Conservation (phyloP, 495 filamentous ascomycete species). For the Hypoxylon subgilvum region DNA sequence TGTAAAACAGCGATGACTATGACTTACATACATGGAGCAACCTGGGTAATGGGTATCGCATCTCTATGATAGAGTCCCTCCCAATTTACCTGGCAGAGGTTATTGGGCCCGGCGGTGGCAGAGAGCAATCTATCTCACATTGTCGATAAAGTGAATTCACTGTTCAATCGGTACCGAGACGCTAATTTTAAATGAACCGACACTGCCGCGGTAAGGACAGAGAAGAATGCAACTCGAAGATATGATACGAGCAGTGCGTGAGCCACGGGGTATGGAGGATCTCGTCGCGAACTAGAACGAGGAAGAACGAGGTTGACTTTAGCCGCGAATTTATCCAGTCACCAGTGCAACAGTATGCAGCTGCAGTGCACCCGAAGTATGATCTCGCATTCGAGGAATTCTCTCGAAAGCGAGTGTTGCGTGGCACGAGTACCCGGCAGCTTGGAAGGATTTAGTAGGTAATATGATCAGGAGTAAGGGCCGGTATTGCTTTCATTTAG, state of each 20-base stretch:
- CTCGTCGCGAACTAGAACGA: slow-evolving; percentile 30
- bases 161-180: slow-evolving; percentile 14
- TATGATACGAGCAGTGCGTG: slow-evolving; percentile 27
- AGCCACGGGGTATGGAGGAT: slow-evolving; percentile 9
- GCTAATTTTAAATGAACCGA: slow-evolving; percentile 25
- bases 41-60: slow-evolving; percentile 14
- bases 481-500: slow-evolving; percentile 34
- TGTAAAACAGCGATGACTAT: not conserved
- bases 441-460: slow-evolving; percentile 36
- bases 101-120: slow-evolving; percentile 12
- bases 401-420: slow-evolving; percentile 2
- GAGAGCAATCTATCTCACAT: slow-evolving; percentile 23
- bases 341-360: slow-evolving; percentile 34
- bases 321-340: slow-evolving; percentile 37
- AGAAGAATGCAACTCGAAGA: not conserved
- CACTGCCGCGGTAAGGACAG: slow-evolving; percentile 14
- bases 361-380: slow-evolving; percentile 27
- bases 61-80: not conserved
- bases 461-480: slow-evolving; percentile 8
- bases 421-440: slow-evolving; percentile 26
- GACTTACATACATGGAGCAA: not conserved
- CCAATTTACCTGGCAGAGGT: slow-evolving; percentile 12
- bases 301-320: slow-evolving; percentile 23
- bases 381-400: slow-evolving; percentile 21
- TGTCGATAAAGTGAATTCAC: slow-evolving; percentile 10